phyloP scores from a whole-genome alignment of 805 yeast genomes.

The Pichia sporocuriosa region DNA sequence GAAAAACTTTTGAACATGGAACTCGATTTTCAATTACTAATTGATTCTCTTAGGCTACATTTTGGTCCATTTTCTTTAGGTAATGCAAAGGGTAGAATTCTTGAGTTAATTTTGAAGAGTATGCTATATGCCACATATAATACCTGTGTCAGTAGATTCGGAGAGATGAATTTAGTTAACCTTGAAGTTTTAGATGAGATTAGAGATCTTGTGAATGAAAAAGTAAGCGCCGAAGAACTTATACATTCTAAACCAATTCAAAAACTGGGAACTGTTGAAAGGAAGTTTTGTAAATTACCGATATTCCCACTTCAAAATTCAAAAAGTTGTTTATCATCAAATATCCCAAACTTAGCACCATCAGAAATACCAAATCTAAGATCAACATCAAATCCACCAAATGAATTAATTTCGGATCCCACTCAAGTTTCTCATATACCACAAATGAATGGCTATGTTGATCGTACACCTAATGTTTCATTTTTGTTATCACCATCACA shows the following conservation, averaged over 20 bases:
- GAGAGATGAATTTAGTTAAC: not conserved
- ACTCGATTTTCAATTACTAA: slow-evolving; percentile 23
- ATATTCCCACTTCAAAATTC: too few relatives aligned
- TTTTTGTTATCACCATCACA: slow-evolving; percentile 8
- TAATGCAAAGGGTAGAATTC: slow-evolving; percentile 16
- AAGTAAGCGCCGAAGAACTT: not conserved
- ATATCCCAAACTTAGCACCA: too few relatives aligned
- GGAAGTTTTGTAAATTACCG: slow-evolving; percentile 5
- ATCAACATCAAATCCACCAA: too few relatives aligned
- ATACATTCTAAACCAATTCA: not conserved
- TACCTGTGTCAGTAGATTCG: slow-evolving; percentile 7
- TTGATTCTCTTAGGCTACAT: slow-evolving; percentile 15
- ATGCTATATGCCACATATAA: slow-evolving; percentile 20
- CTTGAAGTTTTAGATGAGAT: slow-evolving; percentile 7
- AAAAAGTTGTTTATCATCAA: too few relatives aligned
- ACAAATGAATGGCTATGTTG: not conserved
- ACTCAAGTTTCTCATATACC: not conserved
- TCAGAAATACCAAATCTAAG: not conserved
- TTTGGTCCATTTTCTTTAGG: slow-evolving; percentile 11
- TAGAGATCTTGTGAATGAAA: not conserved
- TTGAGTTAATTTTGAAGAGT: slow-evolving; percentile 16
- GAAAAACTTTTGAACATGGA: slow-evolving; percentile 5
- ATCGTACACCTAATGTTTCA: slow-evolving; percentile 6
- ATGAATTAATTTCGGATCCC: too few relatives aligned
- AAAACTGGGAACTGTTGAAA: not conserved